Conservation (phyloP, 257 asterid genomes). For the Nicotiana undulata region DNA sequence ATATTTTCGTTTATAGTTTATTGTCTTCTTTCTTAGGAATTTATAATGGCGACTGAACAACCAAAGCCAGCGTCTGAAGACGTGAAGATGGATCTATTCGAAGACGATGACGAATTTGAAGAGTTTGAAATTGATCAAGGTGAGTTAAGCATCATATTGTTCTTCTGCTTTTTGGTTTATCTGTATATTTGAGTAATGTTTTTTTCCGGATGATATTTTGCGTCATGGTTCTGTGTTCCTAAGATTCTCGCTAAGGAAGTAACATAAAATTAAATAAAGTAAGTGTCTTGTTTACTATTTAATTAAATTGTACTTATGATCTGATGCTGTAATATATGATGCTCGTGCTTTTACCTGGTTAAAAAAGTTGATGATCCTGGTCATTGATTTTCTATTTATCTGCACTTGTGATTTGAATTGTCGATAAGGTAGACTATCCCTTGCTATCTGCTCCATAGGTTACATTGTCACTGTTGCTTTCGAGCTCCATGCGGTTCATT, state of each 20-base stretch:
- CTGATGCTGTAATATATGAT: no score
- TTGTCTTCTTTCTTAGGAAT: background rate
- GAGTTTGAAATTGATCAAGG: slow-evolving; percentile 76
- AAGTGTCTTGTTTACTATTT: background rate
- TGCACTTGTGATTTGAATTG: background rate
- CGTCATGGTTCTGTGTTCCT: background rate
- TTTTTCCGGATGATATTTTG: background rate
- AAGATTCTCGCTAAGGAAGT: background rate
- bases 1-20: background rate
- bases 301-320: no score
- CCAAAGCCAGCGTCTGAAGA: slow-evolving; percentile 58
- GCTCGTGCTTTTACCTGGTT: no score
- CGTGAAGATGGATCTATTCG: slow-evolving; percentile 68
- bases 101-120: slow-evolving; percentile 86
- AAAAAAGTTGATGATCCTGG: no score
- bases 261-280: background rate
- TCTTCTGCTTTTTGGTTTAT: background rate
- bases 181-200: background rate
- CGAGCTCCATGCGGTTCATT: background rate
- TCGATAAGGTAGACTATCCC: background rate
- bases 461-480: background rate
- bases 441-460: background rate
- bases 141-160: background rate
- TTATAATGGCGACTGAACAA: slow-evolving; percentile 61
- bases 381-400: no score